phyloP scores from a whole-genome alignment of 163 green algal genomes.

The Scenedesmus sp. region DNA sequence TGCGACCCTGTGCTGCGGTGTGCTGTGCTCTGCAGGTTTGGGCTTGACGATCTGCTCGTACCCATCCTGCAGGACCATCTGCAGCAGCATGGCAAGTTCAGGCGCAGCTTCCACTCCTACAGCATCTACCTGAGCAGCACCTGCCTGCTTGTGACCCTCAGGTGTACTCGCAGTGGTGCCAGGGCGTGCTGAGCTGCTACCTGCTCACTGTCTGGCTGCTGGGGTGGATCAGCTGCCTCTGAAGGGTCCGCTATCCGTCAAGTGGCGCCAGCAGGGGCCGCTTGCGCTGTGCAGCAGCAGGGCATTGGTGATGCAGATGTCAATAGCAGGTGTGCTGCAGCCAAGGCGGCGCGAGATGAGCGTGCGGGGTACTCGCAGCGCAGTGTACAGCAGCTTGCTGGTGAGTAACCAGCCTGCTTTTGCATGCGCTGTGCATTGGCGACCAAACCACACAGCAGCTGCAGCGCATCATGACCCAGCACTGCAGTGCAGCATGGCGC shows the following conservation, averaged over 20 bases:
- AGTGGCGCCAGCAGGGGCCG: background rate
- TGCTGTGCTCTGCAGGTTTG: slow-evolving; percentile 21
- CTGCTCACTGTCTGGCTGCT: background rate
- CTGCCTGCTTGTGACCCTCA: background rate
- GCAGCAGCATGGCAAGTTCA: background rate
- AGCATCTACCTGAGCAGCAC: background rate
- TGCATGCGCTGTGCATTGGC: no score
- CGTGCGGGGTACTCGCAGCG: no score
- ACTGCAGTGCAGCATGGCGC: no score
- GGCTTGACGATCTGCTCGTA: background rate
- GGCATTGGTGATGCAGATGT: background rate
- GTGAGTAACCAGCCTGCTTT: no score
- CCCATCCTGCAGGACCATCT: background rate
- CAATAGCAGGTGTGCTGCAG: background rate
- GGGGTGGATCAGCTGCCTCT: background rate
- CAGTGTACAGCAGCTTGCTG: no score
- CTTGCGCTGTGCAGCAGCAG: background rate
- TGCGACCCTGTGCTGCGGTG: background rate
- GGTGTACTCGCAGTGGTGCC: background rate
- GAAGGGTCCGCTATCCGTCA: background rate
- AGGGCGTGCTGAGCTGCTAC: slow-evolving; percentile 20
- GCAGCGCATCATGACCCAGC: no score
- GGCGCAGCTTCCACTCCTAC: background rate
- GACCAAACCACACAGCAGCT: no score
- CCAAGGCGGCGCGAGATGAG: no score